Evolutionary conservation across 352 stramenopile genomes (phyloP).

Genomic region (Globisporangium emineosum): DNA sequence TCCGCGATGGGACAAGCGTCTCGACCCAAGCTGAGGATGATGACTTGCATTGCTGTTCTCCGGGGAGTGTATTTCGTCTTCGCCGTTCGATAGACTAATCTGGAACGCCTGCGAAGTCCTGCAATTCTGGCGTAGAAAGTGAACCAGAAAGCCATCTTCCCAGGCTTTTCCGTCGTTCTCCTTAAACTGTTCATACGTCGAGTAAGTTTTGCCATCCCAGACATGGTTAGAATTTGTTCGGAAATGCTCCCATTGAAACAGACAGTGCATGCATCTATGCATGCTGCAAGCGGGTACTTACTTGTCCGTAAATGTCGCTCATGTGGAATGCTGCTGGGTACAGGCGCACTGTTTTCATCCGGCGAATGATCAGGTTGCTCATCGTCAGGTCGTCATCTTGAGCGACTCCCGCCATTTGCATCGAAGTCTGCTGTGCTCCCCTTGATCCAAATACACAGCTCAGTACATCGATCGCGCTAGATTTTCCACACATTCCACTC

Average conservation of each 20-base stretch:
- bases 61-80: background rate
- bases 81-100: background rate
- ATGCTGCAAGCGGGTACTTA: slow-evolving; percentile 5
- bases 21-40: background rate
- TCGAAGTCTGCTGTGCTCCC: background rate
- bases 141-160: slow-evolving; percentile 53
- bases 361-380: slow-evolving; percentile 7
- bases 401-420: background rate
- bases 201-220: background rate
- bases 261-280: no score
- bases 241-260: no score
- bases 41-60: background rate
- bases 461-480: slow-evolving; percentile 45
- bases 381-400: background rate
- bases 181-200: slow-evolving; percentile 31
- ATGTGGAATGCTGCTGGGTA: slow-evolving; percentile 40
- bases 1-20: slow-evolving; percentile 4
- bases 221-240: background rate
- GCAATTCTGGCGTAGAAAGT: slow-evolving; percentile 57
- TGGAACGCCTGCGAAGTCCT: background rate
- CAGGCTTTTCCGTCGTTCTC: slow-evolving; percentile 35
- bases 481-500: slow-evolving; percentile 51
- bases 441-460: slow-evolving; percentile 27
- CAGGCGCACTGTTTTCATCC: slow-evolving; percentile 33
- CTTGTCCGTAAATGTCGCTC: slow-evolving; percentile 47